Conservation (phyloP, 2,329 filamentous ascomycete species). For the Colletotrichum sp. region DNA sequence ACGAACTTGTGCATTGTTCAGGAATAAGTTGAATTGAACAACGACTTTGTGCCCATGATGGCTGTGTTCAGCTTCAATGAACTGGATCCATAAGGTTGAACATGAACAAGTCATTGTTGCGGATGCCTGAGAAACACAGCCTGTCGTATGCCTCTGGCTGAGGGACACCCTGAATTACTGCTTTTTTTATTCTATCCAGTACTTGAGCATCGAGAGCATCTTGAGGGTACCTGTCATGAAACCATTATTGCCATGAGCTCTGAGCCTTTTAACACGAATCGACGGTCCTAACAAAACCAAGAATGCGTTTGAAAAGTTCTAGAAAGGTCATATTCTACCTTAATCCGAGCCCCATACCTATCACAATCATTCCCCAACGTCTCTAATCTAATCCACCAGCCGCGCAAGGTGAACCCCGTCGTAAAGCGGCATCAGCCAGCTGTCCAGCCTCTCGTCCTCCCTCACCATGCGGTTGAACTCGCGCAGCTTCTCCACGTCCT, state of each 20-base stretch:
- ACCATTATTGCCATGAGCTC: too few species aligned
- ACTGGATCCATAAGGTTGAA: neutral
- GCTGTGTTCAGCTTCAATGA: neutral
- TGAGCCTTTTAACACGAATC: too few species aligned
- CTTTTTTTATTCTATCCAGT: too few species aligned
- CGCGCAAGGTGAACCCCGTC: slow-evolving; percentile 46
- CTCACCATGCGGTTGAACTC: slow-evolving; percentile 25
- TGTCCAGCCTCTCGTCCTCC: slow-evolving; percentile 39
- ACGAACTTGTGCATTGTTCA: neutral
- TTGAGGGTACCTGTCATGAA: too few species aligned
- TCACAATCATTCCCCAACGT: neutral
- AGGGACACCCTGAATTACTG: neutral
- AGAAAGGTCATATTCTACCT: neutral
- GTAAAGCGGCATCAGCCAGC: slow-evolving; percentile 46
- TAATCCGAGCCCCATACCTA: neutral
- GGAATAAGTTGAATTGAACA: fast-evolving
- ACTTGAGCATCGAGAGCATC: too few species aligned
- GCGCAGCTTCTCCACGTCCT: slow-evolving; percentile 22
- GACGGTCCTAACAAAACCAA: too few species aligned
- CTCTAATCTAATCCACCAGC: slow-evolving; percentile 33
- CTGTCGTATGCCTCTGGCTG: neutral
- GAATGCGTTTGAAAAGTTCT: neutral
- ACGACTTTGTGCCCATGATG: fast-evolving
- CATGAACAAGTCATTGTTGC: neutral
- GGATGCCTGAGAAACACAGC: neutral